Conservation (phyloP, 805 yeast species). For the Yamadazyma phyllophila region DNA sequence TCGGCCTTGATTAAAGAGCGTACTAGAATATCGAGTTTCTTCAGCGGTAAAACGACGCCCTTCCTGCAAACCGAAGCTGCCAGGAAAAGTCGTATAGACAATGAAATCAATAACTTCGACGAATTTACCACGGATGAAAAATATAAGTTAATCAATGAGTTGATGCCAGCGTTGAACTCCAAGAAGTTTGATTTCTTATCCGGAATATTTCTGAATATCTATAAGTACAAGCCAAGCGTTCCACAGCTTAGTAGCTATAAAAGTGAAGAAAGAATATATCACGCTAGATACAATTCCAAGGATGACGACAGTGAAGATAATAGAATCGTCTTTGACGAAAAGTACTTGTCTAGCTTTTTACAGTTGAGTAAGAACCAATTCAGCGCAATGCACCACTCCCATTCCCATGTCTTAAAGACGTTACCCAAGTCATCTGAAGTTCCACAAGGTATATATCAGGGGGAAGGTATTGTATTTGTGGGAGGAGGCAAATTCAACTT, state of each 20-base stretch:
- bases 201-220: slow-evolving; percentile 39
- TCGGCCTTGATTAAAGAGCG: slow-evolving; percentile 9
- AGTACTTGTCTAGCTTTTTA: slow-evolving; percentile 49
- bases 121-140: slow-evolving; percentile 5
- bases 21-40: slow-evolving; percentile 1
- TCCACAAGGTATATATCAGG: slow-evolving; percentile 34
- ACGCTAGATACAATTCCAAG: slow-evolving; percentile 46
- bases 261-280: slow-evolving; percentile 48
- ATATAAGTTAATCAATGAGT: slow-evolving; percentile 7
- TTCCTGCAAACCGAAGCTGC: slow-evolving; percentile 16
- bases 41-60: slow-evolving; percentile 12
- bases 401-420: slow-evolving; percentile 40
- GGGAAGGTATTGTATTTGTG: slow-evolving; percentile 64
- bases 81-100: slow-evolving; percentile 6
- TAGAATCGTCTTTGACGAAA: slow-evolving; percentile 46
- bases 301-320: slow-evolving; percentile 28
- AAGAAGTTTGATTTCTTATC: slow-evolving; percentile 33
- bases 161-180: slow-evolving; percentile 6
- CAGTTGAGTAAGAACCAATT: slow-evolving; percentile 45
- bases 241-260: slow-evolving; percentile 42
- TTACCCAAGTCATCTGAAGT: slow-evolving; percentile 37
- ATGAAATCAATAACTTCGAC: slow-evolving; percentile 13
- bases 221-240: slow-evolving; percentile 46
- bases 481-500: slow-evolving; percentile 82
- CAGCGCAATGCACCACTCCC: slow-evolving; percentile 45